phyloP scores from a whole-genome alignment of 2,329 filamentous ascomycete species.

The Cladophialophora carrionii region DNA sequence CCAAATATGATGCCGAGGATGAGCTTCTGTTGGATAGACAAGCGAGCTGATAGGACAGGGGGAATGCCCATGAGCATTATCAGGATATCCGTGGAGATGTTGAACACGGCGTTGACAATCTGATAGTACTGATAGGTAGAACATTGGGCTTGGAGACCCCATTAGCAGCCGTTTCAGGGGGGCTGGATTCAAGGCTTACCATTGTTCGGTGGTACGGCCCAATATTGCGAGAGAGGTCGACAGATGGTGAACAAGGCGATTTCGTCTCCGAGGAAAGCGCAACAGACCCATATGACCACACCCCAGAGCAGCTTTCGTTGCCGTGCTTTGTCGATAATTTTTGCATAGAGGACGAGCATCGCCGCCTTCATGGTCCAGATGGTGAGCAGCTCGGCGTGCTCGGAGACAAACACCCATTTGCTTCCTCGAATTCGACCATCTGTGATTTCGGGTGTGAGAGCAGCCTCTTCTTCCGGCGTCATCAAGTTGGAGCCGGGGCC shows the following conservation, averaged over 20 bases:
- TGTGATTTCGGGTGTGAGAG: slow-evolving; percentile 54
- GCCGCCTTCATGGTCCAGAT: slow-evolving; percentile 56
- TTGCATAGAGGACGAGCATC: slow-evolving; percentile 18
- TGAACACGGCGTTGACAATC: slow-evolving; percentile 53
- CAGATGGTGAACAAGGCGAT: slow-evolving; percentile 57
- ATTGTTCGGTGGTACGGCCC: slow-evolving; percentile 51
- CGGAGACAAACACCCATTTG: slow-evolving; percentile 65
- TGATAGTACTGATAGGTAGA: slow-evolving; percentile 52
- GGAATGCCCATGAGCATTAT: slow-evolving; percentile 52
- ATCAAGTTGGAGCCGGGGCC: slow-evolving; percentile 65
- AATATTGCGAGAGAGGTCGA: slow-evolving; percentile 55
- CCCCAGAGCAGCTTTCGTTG: slow-evolving; percentile 40
- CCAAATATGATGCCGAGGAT: slow-evolving; percentile 49
- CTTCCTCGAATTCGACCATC: slow-evolving; percentile 55
- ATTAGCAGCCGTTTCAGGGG: slow-evolving; percentile 1
- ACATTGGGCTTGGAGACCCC: slow-evolving; percentile 42
- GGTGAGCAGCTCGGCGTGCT: slow-evolving; percentile 64
- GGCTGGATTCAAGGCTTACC: slow-evolving; percentile 17
- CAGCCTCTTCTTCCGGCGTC: slow-evolving; percentile 50
- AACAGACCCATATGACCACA: slow-evolving; percentile 50
- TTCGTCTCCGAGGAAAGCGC: slow-evolving; percentile 55
- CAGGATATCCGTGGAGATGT: slow-evolving; percentile 50
- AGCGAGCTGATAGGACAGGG: slow-evolving; percentile 46
- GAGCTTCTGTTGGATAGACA: slow-evolving; percentile 51
- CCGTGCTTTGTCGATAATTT: slow-evolving; percentile 22